A percentile compares a stretch with the other conserved stretches of the same genome.
These are phyloP conservation scores for Nyssa sinensis DNA, from an alignment of 148 eudicot genomes.

Conservation along the genomic window DNA sequence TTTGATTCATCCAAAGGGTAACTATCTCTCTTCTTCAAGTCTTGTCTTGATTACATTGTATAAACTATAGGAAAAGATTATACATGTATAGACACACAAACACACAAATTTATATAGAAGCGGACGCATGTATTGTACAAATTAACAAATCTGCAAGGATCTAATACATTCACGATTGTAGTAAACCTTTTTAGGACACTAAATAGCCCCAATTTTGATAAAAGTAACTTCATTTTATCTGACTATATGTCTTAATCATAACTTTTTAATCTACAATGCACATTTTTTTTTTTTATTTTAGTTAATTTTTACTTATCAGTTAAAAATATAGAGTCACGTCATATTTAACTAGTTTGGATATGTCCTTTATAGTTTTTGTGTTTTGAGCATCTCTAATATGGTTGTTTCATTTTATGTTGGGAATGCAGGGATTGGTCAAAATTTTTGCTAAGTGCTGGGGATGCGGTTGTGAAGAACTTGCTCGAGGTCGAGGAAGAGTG, in stretches of 20 bases:
- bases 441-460: constrained; percentile 47
- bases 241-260: too few species aligned
- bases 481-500: constrained; percentile 41
- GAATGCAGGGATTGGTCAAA: constrained; percentile 60
- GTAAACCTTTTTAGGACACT: too few species aligned
- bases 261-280: too few species aligned
- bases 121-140: too few species aligned
- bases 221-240: too few species aligned
- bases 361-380: not conserved
- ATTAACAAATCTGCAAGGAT: too few species aligned
- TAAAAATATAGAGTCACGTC: not conserved
- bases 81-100: not conserved
- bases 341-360: not conserved
- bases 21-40: not conserved
- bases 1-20: constrained; percentile 58
- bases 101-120: too few species aligned
- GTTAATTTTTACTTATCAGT: too few species aligned
- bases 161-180: too few species aligned
- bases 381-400: not conserved
- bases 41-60: too few species aligned
- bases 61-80: not conserved
- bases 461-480: constrained; percentile 44
- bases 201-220: too few species aligned
- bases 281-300: too few species aligned
- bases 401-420: not conserved